Evolutionary conservation across 225 moss, liverwort and hornwort species (phyloP).

Genomic region (Anthoceros angustus): DNA sequence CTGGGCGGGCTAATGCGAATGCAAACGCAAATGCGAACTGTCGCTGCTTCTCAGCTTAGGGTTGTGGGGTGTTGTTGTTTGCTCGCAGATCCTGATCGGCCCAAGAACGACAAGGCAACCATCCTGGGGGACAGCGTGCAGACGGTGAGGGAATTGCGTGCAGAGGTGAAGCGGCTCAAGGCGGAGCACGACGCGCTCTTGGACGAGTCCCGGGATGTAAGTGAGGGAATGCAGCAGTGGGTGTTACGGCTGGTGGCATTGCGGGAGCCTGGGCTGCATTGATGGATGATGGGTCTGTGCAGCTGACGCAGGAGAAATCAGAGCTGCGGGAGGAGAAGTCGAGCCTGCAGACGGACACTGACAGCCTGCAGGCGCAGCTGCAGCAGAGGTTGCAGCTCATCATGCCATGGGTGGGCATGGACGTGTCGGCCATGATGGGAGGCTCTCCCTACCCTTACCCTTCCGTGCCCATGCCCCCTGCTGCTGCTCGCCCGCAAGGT

Average conservation of each 20-base stretch:
- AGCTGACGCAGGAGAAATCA: slow-evolving; percentile 78
- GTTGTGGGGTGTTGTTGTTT: background rate
- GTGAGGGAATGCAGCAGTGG: slow-evolving; percentile 14
- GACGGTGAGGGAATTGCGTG: slow-evolving; percentile 66
- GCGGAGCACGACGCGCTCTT: slow-evolving; percentile 56
- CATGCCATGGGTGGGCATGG: slow-evolving; percentile 80
- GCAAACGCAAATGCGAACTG: background rate
- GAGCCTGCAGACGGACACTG: slow-evolving; percentile 65
- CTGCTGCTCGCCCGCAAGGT: slow-evolving; percentile 8
- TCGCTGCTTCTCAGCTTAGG: background rate
- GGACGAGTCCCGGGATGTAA: slow-evolving; percentile 84
- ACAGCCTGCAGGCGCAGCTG: slow-evolving; percentile 62
- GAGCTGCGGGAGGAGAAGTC: slow-evolving; percentile 94
- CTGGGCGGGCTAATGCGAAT: background rate
- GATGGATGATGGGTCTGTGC: slow-evolving; percentile 7
- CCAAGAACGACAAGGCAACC: slow-evolving; percentile 96
- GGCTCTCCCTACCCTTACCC: slow-evolving; percentile 55
- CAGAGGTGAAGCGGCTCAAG: slow-evolving; percentile 85
- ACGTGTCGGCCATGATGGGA: slow-evolving; percentile 73
- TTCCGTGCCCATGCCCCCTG: slow-evolving; percentile 30
- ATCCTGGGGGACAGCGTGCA: slow-evolving; percentile 94
- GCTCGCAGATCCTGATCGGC: slow-evolving; percentile 82
- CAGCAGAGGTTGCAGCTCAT: slow-evolving; percentile 71
- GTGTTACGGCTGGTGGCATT: background rate
- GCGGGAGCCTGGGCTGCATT: background rate